Evolutionary conservation across 768 basidiomycete species (phyloP).

Genomic region (Leccinum rimulosum): DNA sequence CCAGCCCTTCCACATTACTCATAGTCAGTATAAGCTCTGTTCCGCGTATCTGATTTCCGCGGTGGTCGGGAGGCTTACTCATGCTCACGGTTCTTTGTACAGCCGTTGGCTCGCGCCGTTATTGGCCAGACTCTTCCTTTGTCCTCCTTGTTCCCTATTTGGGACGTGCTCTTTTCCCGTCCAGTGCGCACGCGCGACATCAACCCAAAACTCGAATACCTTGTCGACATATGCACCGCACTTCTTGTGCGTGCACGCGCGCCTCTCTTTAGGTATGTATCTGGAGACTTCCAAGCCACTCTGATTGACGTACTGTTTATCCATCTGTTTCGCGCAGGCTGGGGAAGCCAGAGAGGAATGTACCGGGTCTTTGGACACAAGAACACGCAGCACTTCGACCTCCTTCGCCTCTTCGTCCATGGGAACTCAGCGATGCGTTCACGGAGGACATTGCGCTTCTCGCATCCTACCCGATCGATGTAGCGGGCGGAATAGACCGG

Average conservation of each 20-base stretch:
- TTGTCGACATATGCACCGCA: conserved; percentile 68
- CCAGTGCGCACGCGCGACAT: conserved; percentile 49
- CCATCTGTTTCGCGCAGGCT: conserved; percentile 39
- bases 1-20: conserved; percentile 77
- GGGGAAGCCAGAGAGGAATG: conserved; percentile 43
- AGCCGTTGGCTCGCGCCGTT: conserved; percentile 78
- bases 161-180: conserved; percentile 71
- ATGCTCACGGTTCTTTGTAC: conserved; percentile 1
- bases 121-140: conserved; percentile 73
- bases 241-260: conserved; percentile 62
- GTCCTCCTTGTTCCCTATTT: conserved; percentile 53
- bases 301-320: neutral
- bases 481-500: conserved; percentile 67
- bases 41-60: neutral
- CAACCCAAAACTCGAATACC: conserved; percentile 62
- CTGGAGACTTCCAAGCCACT: neutral
- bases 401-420: conserved; percentile 43
- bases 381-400: conserved; percentile 38
- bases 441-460: conserved; percentile 63
- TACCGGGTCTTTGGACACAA: conserved; percentile 54
- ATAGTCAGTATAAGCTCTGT: conserved; percentile 47
- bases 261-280: conserved; percentile 52
- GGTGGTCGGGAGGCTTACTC: neutral
- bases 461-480: conserved; percentile 60
- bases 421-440: conserved; percentile 63